A percentile compares a stretch with the other conserved stretches of the same genome.
Evolutionary conservation across 495 filamentous ascomycete species (phyloP).

Genomic region (Neurospora sp.): DNA sequence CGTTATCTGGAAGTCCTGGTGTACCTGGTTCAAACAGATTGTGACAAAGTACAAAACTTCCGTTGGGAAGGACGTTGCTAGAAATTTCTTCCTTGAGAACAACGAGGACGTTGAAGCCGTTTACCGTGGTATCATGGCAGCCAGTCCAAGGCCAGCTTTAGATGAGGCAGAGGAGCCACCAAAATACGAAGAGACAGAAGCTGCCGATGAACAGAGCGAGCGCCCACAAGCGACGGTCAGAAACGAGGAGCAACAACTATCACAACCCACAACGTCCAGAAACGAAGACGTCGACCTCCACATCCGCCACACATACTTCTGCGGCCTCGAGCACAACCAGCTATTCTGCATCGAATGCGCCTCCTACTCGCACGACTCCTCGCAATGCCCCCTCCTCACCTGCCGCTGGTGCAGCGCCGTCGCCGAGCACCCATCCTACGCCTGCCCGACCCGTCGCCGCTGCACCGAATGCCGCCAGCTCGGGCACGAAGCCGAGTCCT

Average conservation of each 20-base stretch:
- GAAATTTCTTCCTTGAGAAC: conserved; percentile 3
- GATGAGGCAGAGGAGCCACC: background rate
- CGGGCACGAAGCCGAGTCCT: conserved; percentile 22
- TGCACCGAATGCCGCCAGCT: conserved; percentile 31
- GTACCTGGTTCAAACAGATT: conserved; percentile 8
- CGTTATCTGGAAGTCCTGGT: background rate
- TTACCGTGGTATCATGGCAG: background rate
- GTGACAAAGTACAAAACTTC: conserved; percentile 5
- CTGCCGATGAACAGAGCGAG: background rate
- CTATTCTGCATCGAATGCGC: conserved; percentile 30
- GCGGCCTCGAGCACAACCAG: conserved; percentile 18
- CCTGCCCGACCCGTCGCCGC: conserved; percentile 26
- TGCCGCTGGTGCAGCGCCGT: conserved; percentile 27
- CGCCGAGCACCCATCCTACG: conserved; percentile 19
- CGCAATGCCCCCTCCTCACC: conserved; percentile 19
- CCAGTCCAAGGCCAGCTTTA: background rate
- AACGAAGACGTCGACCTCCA: conserved; percentile 15
- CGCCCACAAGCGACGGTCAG: background rate
- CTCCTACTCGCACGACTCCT: conserved; percentile 20
- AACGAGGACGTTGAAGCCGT: background rate
- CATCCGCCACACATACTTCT: conserved; percentile 27
- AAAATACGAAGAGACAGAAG: background rate
- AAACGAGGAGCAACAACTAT: background rate
- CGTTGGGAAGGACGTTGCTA: conserved; percentile 6
- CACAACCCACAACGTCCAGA: background rate